Percentiles rank a stretch among this genome's conserved stretches.
Conservation (phyloP, 2,329 filamentous ascomycete species). For the Thielaviopsis populi region DNA sequence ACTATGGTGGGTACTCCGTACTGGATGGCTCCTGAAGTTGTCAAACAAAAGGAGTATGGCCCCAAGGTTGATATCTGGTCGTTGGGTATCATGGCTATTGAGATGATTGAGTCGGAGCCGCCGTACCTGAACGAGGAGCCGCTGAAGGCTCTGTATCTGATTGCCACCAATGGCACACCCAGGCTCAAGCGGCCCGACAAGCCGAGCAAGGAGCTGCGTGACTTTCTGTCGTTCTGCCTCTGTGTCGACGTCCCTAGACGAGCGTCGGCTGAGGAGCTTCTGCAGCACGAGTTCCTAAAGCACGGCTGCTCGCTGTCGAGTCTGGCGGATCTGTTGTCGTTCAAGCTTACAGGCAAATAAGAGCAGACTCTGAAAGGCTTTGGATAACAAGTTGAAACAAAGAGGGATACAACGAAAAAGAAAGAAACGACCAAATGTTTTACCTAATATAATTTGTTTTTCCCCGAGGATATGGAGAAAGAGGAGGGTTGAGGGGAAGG, state of each 20-base stretch:
- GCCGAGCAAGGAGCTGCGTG: conserved; percentile 93
- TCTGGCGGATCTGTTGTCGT: conserved; percentile 74
- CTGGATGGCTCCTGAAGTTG: conserved; percentile 99
- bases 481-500: neutral
- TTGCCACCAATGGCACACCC: conserved; percentile 94
- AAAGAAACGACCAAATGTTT: neutral
- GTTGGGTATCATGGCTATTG: conserved; percentile 97
- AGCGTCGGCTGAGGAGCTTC: conserved; percentile 76
- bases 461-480: neutral
- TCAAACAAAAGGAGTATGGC: conserved; percentile 98
- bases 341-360: conserved; percentile 60
- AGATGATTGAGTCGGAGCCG: conserved; percentile 98
- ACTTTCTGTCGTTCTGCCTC: conserved; percentile 87
- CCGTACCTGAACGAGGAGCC: conserved; percentile 97
- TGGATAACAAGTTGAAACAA: neutral
- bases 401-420: neutral
- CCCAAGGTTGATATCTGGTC: conserved; percentile 99
- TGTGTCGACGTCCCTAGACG: conserved; percentile 93
- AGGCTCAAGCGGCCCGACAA: conserved; percentile 97
- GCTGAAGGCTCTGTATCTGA: conserved; percentile 90
- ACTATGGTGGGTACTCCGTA: conserved; percentile 99
- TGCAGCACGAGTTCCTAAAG: conserved; percentile 88
- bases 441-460: neutral
- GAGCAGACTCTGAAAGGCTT: neutral
- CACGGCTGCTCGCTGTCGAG: conserved; percentile 73